These are phyloP conservation scores for Climacium dendroides DNA, from an alignment of 225 moss, liverwort and hornwort genomes.

Conservation along the genomic window DNA sequence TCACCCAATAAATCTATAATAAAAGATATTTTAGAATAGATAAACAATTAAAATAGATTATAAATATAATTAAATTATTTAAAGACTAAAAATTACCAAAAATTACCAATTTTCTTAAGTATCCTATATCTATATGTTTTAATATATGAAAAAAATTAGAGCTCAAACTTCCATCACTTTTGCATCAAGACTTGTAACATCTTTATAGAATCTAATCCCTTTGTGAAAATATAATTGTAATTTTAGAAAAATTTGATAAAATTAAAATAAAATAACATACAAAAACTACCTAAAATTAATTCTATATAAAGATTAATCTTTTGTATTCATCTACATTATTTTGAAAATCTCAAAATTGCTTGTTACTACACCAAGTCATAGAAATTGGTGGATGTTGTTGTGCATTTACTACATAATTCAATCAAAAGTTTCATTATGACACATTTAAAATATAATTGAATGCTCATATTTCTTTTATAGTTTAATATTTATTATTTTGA, in stretches of 20 bases:
- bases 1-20: background rate
- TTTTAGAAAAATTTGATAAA: background rate
- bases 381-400: background rate
- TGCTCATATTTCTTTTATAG: background rate
- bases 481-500: background rate
- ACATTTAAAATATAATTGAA: background rate
- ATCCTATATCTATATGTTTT: background rate
- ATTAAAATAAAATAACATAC: too few species aligned
- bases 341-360: background rate
- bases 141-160: background rate
- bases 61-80: background rate
- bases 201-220: background rate
- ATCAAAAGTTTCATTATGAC: background rate
- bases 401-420: background rate
- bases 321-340: background rate
- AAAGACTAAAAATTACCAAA: too few species aligned
- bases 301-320: background rate
- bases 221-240: background rate
- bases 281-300: background rate
- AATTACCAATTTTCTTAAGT: too few species aligned
- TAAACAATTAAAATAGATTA: background rate
- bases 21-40: background rate
- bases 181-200: background rate
- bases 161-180: background rate
- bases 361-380: background rate